Percentiles rank a stretch among this genome's conserved stretches.
These are phyloP conservation scores for Colletotrichum tropicale DNA, from an alignment of 2,329 filamentous ascomycete genomes.

Conservation along the genomic window DNA sequence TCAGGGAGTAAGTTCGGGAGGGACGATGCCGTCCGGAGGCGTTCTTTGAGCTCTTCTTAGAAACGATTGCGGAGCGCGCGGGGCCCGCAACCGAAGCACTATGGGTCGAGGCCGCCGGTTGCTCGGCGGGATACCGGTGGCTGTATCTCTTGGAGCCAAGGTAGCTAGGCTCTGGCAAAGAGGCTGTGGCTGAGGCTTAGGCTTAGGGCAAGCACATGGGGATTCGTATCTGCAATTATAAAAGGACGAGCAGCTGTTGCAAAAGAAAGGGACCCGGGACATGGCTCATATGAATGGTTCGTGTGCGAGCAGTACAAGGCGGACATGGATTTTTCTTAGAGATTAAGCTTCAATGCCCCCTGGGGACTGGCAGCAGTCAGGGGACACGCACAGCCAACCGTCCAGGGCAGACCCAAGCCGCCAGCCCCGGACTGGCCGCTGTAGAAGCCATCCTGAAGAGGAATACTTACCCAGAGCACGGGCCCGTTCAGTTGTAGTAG, in stretches of 20 bases:
- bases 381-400: neutral
- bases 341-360: neutral
- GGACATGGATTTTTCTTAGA: neutral
- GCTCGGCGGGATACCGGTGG: neutral
- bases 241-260: neutral
- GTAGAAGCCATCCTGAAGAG: neutral
- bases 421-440: neutral
- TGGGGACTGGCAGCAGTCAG: neutral
- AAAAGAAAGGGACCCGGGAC: neutral
- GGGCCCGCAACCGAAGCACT: neutral
- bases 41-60: neutral
- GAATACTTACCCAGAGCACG: neutral
- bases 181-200: neutral
- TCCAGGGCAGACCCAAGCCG: neutral
- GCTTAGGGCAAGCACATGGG: neutral
- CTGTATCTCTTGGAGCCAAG: neutral
- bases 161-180: neutral
- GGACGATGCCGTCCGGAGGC: neutral
- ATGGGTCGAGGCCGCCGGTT: neutral
- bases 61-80: constrained; percentile 10
- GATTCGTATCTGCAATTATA: neutral
- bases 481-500: neutral
- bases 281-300: neutral
- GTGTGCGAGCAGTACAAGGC: neutral
- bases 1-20: neutral